phyloP scores from a whole-genome alignment of 1,284 basidiomycete genomes.

The Apiotrichum akiyoshidainum region DNA sequence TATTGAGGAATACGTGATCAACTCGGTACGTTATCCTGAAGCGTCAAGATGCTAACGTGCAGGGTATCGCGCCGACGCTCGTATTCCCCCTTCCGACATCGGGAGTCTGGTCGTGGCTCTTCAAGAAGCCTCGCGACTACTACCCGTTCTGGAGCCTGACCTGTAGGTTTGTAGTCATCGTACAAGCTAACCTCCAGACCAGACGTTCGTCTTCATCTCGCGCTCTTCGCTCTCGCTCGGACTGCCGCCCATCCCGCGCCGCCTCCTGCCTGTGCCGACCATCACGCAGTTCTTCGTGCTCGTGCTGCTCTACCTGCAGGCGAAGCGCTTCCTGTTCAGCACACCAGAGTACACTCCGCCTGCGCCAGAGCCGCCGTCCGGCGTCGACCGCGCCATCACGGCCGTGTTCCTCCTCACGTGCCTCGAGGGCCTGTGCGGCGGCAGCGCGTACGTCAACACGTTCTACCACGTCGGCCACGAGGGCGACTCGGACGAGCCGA shows the following conservation, averaged over 20 bases:
- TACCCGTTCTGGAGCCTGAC: conserved; percentile 76
- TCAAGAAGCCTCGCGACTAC: conserved; percentile 84
- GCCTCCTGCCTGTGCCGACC: conserved; percentile 59
- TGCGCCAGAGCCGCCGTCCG: conserved; percentile 10
- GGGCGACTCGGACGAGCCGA: conserved; percentile 29
- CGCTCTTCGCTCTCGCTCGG: conserved; percentile 87
- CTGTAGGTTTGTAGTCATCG: conserved; percentile 21
- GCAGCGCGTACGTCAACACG: conserved; percentile 87
- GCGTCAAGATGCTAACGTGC: neutral
- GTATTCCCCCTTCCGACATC: conserved; percentile 79
- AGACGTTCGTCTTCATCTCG: conserved; percentile 92
- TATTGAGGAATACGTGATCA: conserved; percentile 89
- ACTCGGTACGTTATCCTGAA: conserved; percentile 61
- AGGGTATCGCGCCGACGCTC: conserved; percentile 87
- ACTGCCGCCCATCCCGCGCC: conserved; percentile 72
- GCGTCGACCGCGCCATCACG: conserved; percentile 57
- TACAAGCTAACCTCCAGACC: conserved; percentile 52
- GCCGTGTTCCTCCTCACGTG: conserved; percentile 74
- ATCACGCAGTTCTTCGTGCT: conserved; percentile 59
- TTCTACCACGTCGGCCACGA: conserved; percentile 82
- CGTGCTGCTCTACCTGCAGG: conserved; percentile 57
- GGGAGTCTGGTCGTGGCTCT: conserved; percentile 67
- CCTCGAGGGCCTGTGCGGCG: conserved; percentile 82
- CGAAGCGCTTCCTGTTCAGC: conserved; percentile 43
- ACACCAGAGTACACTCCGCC: conserved; percentile 36